Base-by-base conservation (phyloP, 1,139 yeast species). In the Entelexis paramagnoliae region DNA sequence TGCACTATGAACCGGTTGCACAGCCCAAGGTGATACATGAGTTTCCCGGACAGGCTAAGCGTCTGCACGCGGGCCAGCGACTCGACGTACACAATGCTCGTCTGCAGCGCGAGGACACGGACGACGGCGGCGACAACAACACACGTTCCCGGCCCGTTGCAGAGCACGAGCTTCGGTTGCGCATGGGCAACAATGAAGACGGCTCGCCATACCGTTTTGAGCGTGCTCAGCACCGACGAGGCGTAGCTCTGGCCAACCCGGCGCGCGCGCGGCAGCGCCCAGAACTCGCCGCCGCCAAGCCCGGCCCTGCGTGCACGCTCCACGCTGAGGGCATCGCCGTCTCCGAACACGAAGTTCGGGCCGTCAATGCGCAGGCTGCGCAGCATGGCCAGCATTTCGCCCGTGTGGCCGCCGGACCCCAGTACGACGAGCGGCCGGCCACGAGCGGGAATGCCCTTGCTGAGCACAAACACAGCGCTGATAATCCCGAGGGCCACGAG, bases 81-180 rank as follows among this genome's bases (percentile, higher is more conserved):
- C 67, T 91, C 99, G 26, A 91, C 72, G 62, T 89, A 91, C 1
- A 91, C 67, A 30, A 91, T 81, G 52, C 78, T 73, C 0, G 88
- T 78, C 13, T 58, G 54, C 74, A 62, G 64, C 45, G 80, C 77
- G 55, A 81, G 69, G 4, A 75, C 58, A 51, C 82, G 74, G 16
- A 82, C 63, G 1, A 82, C 74, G 52, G 81, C 77, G 53, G 91
- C 84, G 28, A 86, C 66, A 1, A 94, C 82, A 2, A 89, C 87
- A 51, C 89, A 74, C 0, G 96, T 87, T 0, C 96, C 99, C 0
- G 99, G 99, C 0, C 99, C 99, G 64, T 91, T 93, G 56, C 86
- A 67, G 22, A 91, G 65, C 16, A 91, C 69, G 38, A 67, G 59
- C 42, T 62, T 60, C 9, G 72, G 70, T 36, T 32, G 51, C 11